Evolutionary conservation across 257 asterid genomes (phyloP).

Genomic region (Solanum arcanum): DNA sequence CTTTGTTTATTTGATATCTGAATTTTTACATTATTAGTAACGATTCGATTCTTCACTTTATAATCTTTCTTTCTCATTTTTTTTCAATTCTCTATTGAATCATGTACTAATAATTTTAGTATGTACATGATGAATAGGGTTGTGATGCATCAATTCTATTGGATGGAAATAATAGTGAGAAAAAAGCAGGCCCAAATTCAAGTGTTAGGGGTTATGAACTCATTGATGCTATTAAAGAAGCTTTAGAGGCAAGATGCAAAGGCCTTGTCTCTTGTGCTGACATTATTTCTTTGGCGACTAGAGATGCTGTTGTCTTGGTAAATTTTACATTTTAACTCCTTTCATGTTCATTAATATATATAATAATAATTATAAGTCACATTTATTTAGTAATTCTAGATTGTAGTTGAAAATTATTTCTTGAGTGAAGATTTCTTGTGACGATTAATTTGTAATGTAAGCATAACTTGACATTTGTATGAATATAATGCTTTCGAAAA

Average conservation of each 20-base stretch:
- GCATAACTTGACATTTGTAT: rapidly evolving
- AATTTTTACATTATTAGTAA: no score
- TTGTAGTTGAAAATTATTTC: no score
- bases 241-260: slow-evolving; percentile 29
- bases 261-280: slow-evolving; percentile 59
- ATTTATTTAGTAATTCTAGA: no score
- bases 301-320: slow-evolving; percentile 46
- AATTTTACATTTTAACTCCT: neutral
- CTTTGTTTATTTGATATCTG: neutral
- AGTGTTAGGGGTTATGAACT: slow-evolving; percentile 46
- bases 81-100: no score
- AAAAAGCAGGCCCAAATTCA: slow-evolving; percentile 29
- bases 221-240: slow-evolving; percentile 39
- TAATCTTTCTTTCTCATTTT: no score
- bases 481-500: no score
- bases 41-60: neutral
- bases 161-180: slow-evolving; percentile 36
- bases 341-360: neutral
- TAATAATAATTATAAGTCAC: neutral
- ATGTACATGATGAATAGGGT: slow-evolving; percentile 18
- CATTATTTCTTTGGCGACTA: slow-evolving; percentile 45
- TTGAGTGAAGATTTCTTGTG: no score
- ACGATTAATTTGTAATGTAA: rapidly evolving
- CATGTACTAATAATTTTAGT: neutral
- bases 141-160: slow-evolving; percentile 58